Percentiles rank a stretch among this genome's conserved stretches.
phyloP scores from a whole-genome alignment of 2,329 filamentous ascomycete species.

The Fusarium xyrophilum region DNA sequence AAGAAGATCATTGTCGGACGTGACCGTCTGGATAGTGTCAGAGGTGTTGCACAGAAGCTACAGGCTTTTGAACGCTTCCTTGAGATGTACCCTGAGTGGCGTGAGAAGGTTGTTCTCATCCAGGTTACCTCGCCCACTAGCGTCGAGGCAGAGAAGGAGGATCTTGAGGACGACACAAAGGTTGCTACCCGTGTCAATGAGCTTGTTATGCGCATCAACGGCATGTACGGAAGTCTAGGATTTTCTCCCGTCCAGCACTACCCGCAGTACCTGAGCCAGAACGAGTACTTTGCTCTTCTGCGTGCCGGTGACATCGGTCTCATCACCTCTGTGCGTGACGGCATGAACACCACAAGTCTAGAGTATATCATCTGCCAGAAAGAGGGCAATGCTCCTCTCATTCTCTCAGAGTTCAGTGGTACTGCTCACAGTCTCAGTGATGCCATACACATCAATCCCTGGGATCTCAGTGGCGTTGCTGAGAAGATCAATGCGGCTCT shows the following conservation, averaged over 20 bases:
- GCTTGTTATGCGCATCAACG: constrained; percentile 90
- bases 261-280: constrained; percentile 86
- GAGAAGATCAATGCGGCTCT: constrained; percentile 82
- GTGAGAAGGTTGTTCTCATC: constrained; percentile 88
- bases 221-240: constrained; percentile 83
- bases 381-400: constrained; percentile 83
- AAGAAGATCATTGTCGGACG: constrained; percentile 96
- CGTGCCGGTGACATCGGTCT: constrained; percentile 88
- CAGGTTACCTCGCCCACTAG: constrained; percentile 91
- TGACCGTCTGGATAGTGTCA: constrained; percentile 90
- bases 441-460: constrained; percentile 96
- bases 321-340: constrained; percentile 94
- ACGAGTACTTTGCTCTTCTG: constrained; percentile 94
- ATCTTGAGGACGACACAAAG: constrained; percentile 70
- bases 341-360: constrained; percentile 96
- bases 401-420: constrained; percentile 95
- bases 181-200: constrained; percentile 89
- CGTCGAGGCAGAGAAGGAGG: constrained; percentile 79
- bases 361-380: constrained; percentile 95
- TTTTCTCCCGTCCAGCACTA: constrained; percentile 95
- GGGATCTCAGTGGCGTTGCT: constrained; percentile 86
- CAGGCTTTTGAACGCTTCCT: constrained; percentile 94
- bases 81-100: constrained; percentile 89
- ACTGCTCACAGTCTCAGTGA: constrained; percentile 85
- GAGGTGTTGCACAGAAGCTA: constrained; percentile 94